Evolutionary conservation across 148 eudicot genomes (phyloP).

Genomic region (Camellia granthamiana): DNA sequence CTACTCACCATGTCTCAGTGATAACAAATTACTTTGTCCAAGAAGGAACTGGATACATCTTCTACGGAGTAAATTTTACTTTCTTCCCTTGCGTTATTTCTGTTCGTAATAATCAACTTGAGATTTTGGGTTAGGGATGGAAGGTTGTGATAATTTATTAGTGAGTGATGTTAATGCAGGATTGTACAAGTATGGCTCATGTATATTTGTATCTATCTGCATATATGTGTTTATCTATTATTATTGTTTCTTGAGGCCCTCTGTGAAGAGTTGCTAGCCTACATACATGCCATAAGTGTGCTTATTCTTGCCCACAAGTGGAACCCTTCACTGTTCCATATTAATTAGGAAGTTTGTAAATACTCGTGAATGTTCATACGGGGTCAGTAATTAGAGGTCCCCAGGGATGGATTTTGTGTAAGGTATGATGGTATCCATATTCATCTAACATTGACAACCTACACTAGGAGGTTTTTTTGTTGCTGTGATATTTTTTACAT

Average conservation of each 20-base stretch:
- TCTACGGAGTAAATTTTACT: constrained; percentile 44
- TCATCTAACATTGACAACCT: too few species aligned
- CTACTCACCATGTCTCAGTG: constrained; percentile 72
- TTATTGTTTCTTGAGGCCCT: not conserved
- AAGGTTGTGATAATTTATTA: too few species aligned
- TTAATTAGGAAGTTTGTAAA: not conserved
- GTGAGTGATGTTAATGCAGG: too few species aligned
- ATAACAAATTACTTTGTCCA: constrained; percentile 60
- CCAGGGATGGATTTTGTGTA: too few species aligned
- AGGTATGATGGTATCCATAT: too few species aligned
- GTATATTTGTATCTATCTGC: not conserved
- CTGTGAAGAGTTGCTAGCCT: not conserved
- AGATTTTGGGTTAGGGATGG: too few species aligned
- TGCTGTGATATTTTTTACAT: too few species aligned
- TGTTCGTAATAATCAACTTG: too few species aligned
- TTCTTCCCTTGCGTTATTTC: not conserved
- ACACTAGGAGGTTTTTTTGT: too few species aligned
- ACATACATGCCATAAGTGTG: too few species aligned
- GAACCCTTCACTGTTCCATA: not conserved
- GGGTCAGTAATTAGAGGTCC: not conserved
- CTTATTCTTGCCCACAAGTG: not conserved
- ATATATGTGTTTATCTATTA: not conserved
- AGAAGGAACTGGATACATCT: constrained; percentile 53
- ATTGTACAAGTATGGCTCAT: too few species aligned
- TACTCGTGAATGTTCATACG: not conserved